phyloP scores from a whole-genome alignment of 331 rosid genomes.

The Rhamnella rubrinervis region DNA sequence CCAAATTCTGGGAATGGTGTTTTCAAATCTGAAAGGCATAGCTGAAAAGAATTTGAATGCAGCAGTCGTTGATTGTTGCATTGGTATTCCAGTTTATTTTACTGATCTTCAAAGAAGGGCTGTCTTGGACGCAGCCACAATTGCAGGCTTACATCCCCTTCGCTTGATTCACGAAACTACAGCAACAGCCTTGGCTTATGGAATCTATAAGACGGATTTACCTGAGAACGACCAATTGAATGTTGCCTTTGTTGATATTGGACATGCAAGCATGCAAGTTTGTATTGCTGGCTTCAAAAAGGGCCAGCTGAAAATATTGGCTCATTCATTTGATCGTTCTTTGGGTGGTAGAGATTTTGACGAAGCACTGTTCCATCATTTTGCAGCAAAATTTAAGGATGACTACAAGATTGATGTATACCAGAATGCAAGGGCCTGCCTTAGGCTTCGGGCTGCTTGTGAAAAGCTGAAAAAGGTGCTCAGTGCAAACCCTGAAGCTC shows the following conservation, averaged over 20 bases:
- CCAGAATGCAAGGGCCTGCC: conserved; percentile 81
- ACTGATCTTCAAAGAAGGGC: conserved; percentile 95
- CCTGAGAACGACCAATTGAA: conserved; percentile 81
- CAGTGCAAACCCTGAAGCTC: conserved; percentile 92
- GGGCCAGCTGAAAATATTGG: conserved; percentile 80
- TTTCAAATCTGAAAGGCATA: conserved; percentile 74
- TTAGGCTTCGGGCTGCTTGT: conserved; percentile 81
- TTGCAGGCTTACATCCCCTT: conserved; percentile 90
- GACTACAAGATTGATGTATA: conserved; percentile 79
- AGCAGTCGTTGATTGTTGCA: conserved; percentile 89
- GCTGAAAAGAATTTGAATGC: conserved; percentile 83
- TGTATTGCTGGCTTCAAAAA: conserved; percentile 89
- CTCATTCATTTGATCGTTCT: conserved; percentile 83
- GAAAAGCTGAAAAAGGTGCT: conserved; percentile 94
- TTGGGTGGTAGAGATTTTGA: conserved; percentile 97
- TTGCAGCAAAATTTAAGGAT: conserved; percentile 71
- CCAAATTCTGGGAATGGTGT: conserved; percentile 79
- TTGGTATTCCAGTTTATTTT: conserved; percentile 88
- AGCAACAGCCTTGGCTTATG: conserved; percentile 93
- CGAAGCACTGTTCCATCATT: conserved; percentile 73
- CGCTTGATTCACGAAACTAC: conserved; percentile 88
- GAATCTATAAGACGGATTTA: conserved; percentile 91
- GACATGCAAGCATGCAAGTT: conserved; percentile 97
- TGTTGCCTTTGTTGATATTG: conserved; percentile 90
- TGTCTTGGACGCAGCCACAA: conserved; percentile 83